These are phyloP conservation scores for Apiotrichum akiyoshidainum DNA, from an alignment of 1,284 basidiomycete species.

Conservation along the genomic window DNA sequence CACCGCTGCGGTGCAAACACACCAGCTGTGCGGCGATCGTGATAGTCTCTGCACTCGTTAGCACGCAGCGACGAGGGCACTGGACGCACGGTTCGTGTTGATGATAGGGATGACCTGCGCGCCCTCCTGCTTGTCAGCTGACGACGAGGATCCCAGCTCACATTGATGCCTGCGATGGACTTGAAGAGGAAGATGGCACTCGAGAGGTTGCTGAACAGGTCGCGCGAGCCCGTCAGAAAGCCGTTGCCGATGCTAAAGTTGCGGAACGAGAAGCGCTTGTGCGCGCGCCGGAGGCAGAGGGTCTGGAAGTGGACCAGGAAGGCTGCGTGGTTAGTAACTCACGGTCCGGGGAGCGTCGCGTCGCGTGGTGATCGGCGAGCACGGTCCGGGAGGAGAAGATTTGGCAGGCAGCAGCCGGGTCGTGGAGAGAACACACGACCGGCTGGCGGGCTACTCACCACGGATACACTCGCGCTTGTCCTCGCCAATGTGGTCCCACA, in stretches of 20 bases:
- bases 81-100: slow-evolving; percentile 72
- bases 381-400: too few species aligned
- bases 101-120: slow-evolving; percentile 72
- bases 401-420: too few species aligned
- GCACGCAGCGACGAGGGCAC: not conserved
- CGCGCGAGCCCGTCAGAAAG: slow-evolving; percentile 78
- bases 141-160: slow-evolving; percentile 12
- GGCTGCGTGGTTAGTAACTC: slow-evolving; percentile 54
- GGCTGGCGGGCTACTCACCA: too few species aligned
- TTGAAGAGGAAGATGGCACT: slow-evolving; percentile 95
- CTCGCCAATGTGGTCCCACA: slow-evolving; percentile 85
- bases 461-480: slow-evolving; percentile 75
- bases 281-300: slow-evolving; percentile 77
- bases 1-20: slow-evolving; percentile 35
- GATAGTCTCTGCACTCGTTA: slow-evolving; percentile 59
- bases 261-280: slow-evolving; percentile 86
- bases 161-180: slow-evolving; percentile 69
- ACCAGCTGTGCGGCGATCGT: slow-evolving; percentile 93
- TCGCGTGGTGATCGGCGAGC: too few species aligned
- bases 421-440: too few species aligned
- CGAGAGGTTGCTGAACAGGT: slow-evolving; percentile 81
- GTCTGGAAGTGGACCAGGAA: slow-evolving; percentile 88
- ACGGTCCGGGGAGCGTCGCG: too few species aligned
- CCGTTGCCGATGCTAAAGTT: slow-evolving; percentile 75
- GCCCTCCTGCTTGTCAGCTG: slow-evolving; percentile 23